Evolutionary conservation across 805 yeast genomes (phyloP), one percentile per base, ranked within the genome.

Genomic region (Yamadazyma sp.): DNA sequence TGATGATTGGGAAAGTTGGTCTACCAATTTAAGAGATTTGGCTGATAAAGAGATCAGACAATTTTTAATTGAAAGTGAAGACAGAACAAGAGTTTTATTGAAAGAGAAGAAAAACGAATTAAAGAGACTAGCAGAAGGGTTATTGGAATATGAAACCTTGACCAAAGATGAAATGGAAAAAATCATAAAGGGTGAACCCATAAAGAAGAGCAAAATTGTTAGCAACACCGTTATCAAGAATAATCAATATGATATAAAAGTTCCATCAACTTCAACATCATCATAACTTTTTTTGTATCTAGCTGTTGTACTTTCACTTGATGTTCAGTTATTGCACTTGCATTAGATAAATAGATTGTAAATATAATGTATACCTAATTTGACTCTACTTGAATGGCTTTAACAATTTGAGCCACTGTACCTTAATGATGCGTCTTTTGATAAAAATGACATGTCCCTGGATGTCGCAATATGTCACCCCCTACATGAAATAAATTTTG

Each of bases 1-100:
- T 30, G 96, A 88, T 52, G 80, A 86, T 53, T 91, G 97, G 97
- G 88, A 81, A 47, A 77, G 84, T 27, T 93, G 98, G 98, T 87
- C 96, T 2, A 84, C 91, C 10, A 78, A 79, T 47, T 74, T 94
- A 32, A 73, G 94, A 45, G 93, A 87, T 55, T 70, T 81, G 60
- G 98, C 98, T 10, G 99, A 93, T 58, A 80, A 83, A 50, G 98
- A 93, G 65, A 89, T 93, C 25, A 72, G 96, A 39, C 76, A 74
- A 31, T 65, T 86, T 42, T 71, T 93, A 44, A 70, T 84, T 37
- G 78, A 69, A 5, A 80, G 95, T 17, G 97, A 89, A 57, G 70
- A 73, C 28, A 78, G 98, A 57, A 82, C 97, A 1, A 75, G 93
- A 48, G 58, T 65, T 33, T 49, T 91, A 57, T 69, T 93, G 44